Conservation (phyloP, 495 filamentous ascomycete species). For the Aspergillus kassunensis region DNA sequence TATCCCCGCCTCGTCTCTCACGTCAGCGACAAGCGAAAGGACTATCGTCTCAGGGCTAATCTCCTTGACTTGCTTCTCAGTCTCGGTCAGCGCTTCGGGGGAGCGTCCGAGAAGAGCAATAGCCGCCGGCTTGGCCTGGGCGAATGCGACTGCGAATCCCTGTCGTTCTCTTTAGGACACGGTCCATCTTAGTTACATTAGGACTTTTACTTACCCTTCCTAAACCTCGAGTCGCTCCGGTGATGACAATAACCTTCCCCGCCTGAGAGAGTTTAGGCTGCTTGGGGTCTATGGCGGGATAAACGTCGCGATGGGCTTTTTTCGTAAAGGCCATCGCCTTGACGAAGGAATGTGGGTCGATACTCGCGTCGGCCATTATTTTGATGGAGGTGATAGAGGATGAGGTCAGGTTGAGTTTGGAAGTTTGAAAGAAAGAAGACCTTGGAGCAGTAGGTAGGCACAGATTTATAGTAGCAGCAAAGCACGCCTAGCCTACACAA, state of each 20-base stretch:
- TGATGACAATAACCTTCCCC: slow-evolving; percentile 37
- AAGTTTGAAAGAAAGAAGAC: too few relatives aligned
- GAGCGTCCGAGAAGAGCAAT: slow-evolving; percentile 27
- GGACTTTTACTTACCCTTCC: too few relatives aligned
- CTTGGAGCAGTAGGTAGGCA: too few relatives aligned
- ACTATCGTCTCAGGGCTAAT: slow-evolving; percentile 24
- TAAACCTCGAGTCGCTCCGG: slow-evolving; percentile 36
- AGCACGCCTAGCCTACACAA: too few relatives aligned
- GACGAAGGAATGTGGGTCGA: not conserved
- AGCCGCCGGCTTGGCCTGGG: slow-evolving; percentile 9
- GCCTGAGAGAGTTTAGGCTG: slow-evolving; percentile 27
- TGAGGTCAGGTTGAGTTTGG: too few relatives aligned
- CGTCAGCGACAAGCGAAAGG: slow-evolving; percentile 24
- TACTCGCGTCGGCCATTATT: not conserved
- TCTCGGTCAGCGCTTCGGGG: slow-evolving; percentile 10
- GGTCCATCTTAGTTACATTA: too few relatives aligned
- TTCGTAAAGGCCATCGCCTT: slow-evolving; percentile 24
- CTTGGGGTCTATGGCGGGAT: slow-evolving; percentile 34
- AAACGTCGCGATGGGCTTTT: slow-evolving; percentile 24
- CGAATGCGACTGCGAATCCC: not conserved
- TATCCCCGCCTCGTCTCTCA: too few relatives aligned
- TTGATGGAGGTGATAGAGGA: too few relatives aligned
- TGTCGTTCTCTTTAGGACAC: not conserved
- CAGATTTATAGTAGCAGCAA: too few relatives aligned
- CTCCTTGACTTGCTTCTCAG: slow-evolving; percentile 16